Evolutionary conservation across 2,329 filamentous ascomycete genomes (phyloP), one percentile per base, ranked within the genome.

Genomic region (Aulographum hederae): DNA sequence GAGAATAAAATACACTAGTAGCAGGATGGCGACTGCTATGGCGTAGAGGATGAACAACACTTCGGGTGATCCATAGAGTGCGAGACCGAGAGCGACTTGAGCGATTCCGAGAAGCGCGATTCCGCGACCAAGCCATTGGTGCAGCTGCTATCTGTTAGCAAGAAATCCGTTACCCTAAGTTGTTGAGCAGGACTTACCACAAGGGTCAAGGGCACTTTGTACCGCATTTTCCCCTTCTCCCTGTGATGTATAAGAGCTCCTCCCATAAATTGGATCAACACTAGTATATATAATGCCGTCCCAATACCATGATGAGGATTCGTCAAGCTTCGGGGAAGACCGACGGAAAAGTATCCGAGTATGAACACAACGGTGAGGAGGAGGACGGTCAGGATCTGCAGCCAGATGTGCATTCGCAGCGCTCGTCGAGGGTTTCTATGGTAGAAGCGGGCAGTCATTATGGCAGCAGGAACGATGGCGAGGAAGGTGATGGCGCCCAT

Each of bases 251-350:
- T 67, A 26, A 78, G 56, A 32, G 68, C 66, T 3, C 79, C 79
- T 18, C 73, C 74, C 2, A 85, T 45, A 12, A 74, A 65, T 47
- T 89, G 81, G 4, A 79, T 53, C 28, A 82, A 49, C 20, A 86
- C 66, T 29, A 82, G 55, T 28, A 74, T 67, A 46, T 84, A 86
- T 28, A 91, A 69, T 18, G 79, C 77, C 20, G 85, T 62, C 11
- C 80, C 80, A 39, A 89, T 86, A 38, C 77, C 78, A 52, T 91
- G 80, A 48, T 91, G 80, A 0, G 80, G 80, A 47, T 91, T 91
- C 6, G 76, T 74, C 44, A 84, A 54, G 40, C 68, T 78, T 36
- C 79, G 64, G 28, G 65, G 60, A 0, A 73, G 71, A 0, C 80
- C 80, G 10, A 89, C 80, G 8, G 81, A 78, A 42, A 84, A 74